Conservation (phyloP, 179 eudicot species). For the Patellifolia procumbens region DNA sequence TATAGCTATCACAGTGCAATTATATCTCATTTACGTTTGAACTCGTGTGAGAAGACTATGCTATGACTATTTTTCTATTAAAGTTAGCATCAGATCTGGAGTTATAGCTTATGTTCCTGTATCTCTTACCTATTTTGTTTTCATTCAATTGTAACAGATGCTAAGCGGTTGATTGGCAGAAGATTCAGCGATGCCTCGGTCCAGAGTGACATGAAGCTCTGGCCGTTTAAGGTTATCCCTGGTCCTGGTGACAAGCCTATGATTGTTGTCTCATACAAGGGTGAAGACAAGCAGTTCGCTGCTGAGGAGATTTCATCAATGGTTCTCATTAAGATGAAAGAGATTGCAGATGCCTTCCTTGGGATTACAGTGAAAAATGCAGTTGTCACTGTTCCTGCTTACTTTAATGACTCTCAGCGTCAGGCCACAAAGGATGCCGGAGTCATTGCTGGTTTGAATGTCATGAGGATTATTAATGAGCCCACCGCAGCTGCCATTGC, state of each 20-base stretch:
- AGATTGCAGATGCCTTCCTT: constrained; percentile 24
- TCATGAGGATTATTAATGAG: constrained; percentile 26
- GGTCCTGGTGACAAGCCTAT: constrained; percentile 25
- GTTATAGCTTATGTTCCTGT: too few relatives aligned
- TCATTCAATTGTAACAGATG: neutral
- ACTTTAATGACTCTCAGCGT: constrained; percentile 28
- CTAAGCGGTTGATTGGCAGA: constrained; percentile 25
- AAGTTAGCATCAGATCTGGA: too few relatives aligned
- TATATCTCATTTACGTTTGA: too few relatives aligned
- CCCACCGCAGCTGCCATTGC: constrained; percentile 34
- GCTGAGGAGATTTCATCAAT: constrained; percentile 27
- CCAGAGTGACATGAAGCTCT: constrained; percentile 22
- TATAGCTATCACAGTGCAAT: too few relatives aligned
- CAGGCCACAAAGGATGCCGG: constrained; percentile 26
- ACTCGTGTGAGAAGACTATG: too few relatives aligned
- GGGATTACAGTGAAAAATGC: constrained; percentile 17
- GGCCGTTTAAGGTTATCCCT: constrained; percentile 28
- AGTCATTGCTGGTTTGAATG: constrained; percentile 24
- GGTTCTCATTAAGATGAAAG: constrained; percentile 24
- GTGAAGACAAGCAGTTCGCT: constrained; percentile 23
- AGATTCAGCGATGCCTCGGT: constrained; percentile 21
- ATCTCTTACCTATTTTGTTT: neutral
- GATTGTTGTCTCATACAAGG: constrained; percentile 25
- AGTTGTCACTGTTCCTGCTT: constrained; percentile 25
- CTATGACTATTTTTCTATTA: too few relatives aligned